Percentiles rank a stretch among this genome's conserved stretches.
Conservation (phyloP, 2,329 filamentous ascomycete species). For the Chalaropsis ovoidea region DNA sequence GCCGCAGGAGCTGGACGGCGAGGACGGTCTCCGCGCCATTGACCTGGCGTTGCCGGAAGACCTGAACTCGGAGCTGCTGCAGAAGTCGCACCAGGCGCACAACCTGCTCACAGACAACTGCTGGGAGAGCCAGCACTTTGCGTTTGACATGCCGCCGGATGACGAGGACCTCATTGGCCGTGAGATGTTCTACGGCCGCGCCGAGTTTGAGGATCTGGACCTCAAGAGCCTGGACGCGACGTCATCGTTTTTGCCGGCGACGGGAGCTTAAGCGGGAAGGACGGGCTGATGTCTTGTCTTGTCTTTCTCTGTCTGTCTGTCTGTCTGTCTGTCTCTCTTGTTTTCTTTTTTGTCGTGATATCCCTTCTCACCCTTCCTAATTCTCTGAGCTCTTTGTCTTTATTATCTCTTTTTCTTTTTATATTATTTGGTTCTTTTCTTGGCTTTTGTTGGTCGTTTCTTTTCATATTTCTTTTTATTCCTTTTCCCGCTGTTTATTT, state of each 20-base stretch:
- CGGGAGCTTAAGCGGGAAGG: neutral
- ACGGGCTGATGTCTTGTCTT: neutral
- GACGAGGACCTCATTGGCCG: constrained; percentile 19
- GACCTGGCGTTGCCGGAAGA: constrained; percentile 14
- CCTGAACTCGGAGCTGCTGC: constrained; percentile 14
- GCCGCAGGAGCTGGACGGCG: constrained; percentile 13
- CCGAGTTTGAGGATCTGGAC: constrained; percentile 3
- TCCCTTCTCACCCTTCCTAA: neutral
- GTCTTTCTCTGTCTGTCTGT: neutral
- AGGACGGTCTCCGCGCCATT: constrained; percentile 3
- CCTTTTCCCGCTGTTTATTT: neutral
- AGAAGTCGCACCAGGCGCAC: constrained; percentile 7
- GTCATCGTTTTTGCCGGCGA: neutral
- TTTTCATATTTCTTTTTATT: neutral
- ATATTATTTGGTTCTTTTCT: constrained; percentile 1
- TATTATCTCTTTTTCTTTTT: neutral
- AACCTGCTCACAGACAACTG: constrained; percentile 3
- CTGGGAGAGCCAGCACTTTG: neutral
- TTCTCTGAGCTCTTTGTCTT: neutral
- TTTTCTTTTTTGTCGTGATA: neutral
- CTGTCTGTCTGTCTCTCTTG: neutral
- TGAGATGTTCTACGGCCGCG: constrained; percentile 15
- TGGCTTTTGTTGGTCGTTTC: too few species aligned
- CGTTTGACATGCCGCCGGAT: neutral
- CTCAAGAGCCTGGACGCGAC: constrained; percentile 9